Percentiles rank a stretch among this genome's conserved stretches.
These are phyloP conservation scores for Arxiozyma bovina DNA, from an alignment of 1,139 yeast genomes.

Conservation along the genomic window DNA sequence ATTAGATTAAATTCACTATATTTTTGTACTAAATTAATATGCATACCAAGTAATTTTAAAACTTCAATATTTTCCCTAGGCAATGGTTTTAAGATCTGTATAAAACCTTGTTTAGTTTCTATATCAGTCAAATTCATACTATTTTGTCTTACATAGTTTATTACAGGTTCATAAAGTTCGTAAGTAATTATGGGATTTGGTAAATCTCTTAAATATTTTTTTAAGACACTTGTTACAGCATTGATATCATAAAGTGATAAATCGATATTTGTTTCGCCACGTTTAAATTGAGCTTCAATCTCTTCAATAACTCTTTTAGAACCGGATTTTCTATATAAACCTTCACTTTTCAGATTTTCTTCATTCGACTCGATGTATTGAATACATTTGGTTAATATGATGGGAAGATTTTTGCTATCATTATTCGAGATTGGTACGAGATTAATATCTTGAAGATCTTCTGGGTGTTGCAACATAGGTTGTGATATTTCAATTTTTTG, in stretches of 20 bases:
- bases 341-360: slow-evolving; percentile 62
- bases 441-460: slow-evolving; percentile 31
- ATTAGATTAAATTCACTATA: slow-evolving; percentile 52
- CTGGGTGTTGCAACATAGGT: slow-evolving; percentile 30
- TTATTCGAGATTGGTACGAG: slow-evolving; percentile 24
- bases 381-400: slow-evolving; percentile 65
- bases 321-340: slow-evolving; percentile 86
- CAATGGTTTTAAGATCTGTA: slow-evolving; percentile 32
- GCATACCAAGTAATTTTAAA: slow-evolving; percentile 49
- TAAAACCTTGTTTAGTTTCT: slow-evolving; percentile 2
- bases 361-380: slow-evolving; percentile 59
- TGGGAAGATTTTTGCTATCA: slow-evolving; percentile 60
- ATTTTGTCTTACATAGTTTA: slow-evolving; percentile 38
- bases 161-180: slow-evolving; percentile 56
- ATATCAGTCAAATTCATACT: slow-evolving; percentile 16
- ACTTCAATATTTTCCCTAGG: slow-evolving; percentile 64
- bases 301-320: slow-evolving; percentile 47
- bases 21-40: slow-evolving; percentile 49
- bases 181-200: slow-evolving; percentile 81
- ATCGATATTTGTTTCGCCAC: slow-evolving; percentile 34
- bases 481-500: slow-evolving; percentile 27
- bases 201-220: slow-evolving; percentile 73
- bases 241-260: slow-evolving; percentile 58
- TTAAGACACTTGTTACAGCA: slow-evolving; percentile 79
- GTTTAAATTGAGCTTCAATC: slow-evolving; percentile 29